A percentile compares a stretch with the other conserved stretches of the same genome.
Evolutionary conservation across 2,329 filamentous ascomycete species (phyloP).

Genomic region (Lasiodiplodia citricola): DNA sequence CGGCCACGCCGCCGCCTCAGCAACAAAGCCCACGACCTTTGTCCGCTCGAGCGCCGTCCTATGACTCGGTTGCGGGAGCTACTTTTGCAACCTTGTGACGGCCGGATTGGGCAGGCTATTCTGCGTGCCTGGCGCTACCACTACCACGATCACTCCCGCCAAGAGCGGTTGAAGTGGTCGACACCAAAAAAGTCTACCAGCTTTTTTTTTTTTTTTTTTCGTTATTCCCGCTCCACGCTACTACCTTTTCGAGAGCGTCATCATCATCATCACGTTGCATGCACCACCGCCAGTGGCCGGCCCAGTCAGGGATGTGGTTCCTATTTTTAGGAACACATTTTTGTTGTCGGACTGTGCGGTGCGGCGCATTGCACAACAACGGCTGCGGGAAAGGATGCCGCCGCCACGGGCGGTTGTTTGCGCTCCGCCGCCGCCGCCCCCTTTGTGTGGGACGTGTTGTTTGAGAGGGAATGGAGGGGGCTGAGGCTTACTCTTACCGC

Average conservation of each 20-base stretch:
- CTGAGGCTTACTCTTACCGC: slow-evolving; percentile 13
- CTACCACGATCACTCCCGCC: slow-evolving; percentile 9
- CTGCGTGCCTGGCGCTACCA: not conserved
- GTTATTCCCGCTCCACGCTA: too few species aligned
- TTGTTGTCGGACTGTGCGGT: not conserved
- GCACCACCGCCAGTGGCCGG: not conserved
- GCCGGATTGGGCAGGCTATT: not conserved
- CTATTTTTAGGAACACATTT: not conserved
- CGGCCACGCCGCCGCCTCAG: too few species aligned
- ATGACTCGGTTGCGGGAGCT: slow-evolving; percentile 16
- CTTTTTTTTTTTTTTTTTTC: not conserved
- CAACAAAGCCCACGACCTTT: slow-evolving; percentile 5
- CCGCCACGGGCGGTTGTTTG: not conserved
- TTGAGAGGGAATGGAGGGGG: not conserved
- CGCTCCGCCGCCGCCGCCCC: not conserved
- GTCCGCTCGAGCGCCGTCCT: slow-evolving; percentile 1
- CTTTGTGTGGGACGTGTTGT: not conserved
- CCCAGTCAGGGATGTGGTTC: not conserved
- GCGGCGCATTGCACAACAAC: too few species aligned
- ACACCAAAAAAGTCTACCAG: not conserved
- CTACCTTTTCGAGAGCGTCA: too few species aligned
- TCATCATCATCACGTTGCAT: not conserved
- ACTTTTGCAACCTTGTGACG: not conserved
- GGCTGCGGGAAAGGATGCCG: not conserved
- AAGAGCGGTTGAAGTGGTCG: slow-evolving; percentile 21